phyloP scores from a whole-genome alignment of 371 early-diverging fungal genomes.

The Mortierella sp. region DNA sequence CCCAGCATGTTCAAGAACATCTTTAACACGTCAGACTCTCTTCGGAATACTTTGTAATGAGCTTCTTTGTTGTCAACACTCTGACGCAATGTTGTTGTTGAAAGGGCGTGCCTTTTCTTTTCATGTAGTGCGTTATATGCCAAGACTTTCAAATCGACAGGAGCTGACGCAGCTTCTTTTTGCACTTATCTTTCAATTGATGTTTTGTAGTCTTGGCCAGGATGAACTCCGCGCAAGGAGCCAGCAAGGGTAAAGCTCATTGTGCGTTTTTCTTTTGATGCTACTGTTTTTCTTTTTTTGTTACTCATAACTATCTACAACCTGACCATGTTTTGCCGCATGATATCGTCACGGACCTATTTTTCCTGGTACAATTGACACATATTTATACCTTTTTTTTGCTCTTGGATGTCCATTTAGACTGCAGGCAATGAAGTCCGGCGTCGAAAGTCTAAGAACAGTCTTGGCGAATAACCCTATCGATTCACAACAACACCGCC shows the following conservation, averaged over 20 bases:
- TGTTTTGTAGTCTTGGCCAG: constrained; percentile 31
- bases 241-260: constrained; percentile 44
- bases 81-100: background rate
- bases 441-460: constrained; percentile 47
- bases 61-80: background rate
- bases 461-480: constrained; percentile 37
- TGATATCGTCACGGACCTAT: background rate
- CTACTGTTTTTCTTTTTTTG: background rate
- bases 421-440: constrained; percentile 48
- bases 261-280: background rate
- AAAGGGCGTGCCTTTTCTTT: background rate
- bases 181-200: background rate
- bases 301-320: too few species aligned
- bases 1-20: constrained; percentile 52
- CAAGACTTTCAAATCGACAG: too few species aligned
- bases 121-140: background rate
- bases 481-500: constrained; percentile 1
- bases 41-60: constrained; percentile 45
- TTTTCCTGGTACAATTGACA: background rate
- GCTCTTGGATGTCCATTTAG: constrained; percentile 6
- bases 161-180: background rate
- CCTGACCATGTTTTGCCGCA: background rate
- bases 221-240: constrained; percentile 48
- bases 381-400: background rate
- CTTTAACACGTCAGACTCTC: constrained; percentile 46